Evolutionary conservation across 129 eudicot genomes (phyloP), one percentile per base, ranked within the genome.

Genomic region (Mikania micrantha): DNA sequence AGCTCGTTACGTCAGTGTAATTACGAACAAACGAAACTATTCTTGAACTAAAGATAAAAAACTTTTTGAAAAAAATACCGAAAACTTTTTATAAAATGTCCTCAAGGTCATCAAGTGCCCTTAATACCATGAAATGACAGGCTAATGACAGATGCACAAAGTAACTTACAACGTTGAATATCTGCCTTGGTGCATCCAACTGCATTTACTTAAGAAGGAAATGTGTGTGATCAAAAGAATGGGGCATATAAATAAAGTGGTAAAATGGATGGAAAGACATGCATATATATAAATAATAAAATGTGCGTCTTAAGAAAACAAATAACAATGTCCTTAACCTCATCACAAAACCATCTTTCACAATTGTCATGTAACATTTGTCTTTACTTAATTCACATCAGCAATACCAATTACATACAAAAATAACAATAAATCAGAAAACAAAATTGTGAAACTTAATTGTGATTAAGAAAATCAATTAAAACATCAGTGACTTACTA

Each of bases 121-220:
- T 32, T 7, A 32, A 32, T 32, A 32, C 1, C 4, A 1, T 3
- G 36, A 32, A 32, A 5, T 32, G 36, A 32, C 6, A 32, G 1
- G 6, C 36, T 32, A 5, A n/a, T n/a, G n/a, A n/a, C 16, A 48
- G 16, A 71, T 4, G 53, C 32, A 16, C 63, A 35, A 22, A 25
- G 21, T 19, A 19, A 21, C 29, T 61, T 61, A 31, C n/a, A n/a
- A n/a, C n/a, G 31, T 91, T 96, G 16, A 88, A 91, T 75, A 91
- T 85, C 77, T 91, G 97, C 78, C 96, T 81, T 83, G 88, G 79
- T 77, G 88, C 97, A 83, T 91, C 97, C 82, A 91, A 78, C 97
- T 91, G 73, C 81, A 80, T 61, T 44, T 42, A 10, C 44, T 56
- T 68, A 70, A 42, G 28, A 9, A 69, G 2, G 72, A 54, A 53